Conservation (phyloP, 257 asterid genomes). For the Leptodermis oblonga region DNA sequence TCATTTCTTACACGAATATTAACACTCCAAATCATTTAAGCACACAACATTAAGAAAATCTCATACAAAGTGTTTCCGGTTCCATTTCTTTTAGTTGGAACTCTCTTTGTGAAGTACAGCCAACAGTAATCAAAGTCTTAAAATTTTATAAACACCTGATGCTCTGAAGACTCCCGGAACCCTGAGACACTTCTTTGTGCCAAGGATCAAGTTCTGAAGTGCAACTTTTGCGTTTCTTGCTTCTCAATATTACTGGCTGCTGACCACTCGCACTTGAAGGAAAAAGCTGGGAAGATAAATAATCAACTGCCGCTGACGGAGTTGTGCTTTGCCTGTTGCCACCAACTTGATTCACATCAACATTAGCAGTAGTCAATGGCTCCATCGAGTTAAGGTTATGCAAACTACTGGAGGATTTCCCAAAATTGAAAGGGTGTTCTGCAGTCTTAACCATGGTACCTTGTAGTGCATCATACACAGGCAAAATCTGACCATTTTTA, state of each 20-base stretch:
- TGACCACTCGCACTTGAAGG: slow-evolving; percentile 23
- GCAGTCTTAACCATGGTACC: slow-evolving; percentile 29
- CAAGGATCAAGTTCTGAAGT: slow-evolving; percentile 48
- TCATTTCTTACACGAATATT: background rate
- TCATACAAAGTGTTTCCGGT: background rate
- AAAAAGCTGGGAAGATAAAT: slow-evolving; percentile 33
- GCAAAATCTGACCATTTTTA: slow-evolving; percentile 50
- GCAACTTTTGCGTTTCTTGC: slow-evolving; percentile 56
- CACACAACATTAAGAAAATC: background rate
- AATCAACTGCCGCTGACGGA: slow-evolving; percentile 31
- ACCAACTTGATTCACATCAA: slow-evolving; percentile 33
- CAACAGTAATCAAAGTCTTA: background rate
- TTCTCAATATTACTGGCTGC: slow-evolving; percentile 30
- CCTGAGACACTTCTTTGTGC: slow-evolving; percentile 56
- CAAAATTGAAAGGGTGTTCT: slow-evolving; percentile 40
- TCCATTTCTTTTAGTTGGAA: too few relatives aligned
- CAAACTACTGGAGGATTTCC: slow-evolving; percentile 37
- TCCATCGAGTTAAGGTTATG: slow-evolving; percentile 38
- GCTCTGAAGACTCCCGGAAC: slow-evolving; percentile 29
- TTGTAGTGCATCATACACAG: slow-evolving; percentile 34
- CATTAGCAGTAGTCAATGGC: slow-evolving; percentile 31
- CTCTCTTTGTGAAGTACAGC: background rate
- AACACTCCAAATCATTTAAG: background rate
- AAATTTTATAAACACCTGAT: slow-evolving; percentile 44
- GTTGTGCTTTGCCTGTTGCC: slow-evolving; percentile 24